Evolutionary conservation across 2,329 filamentous ascomycete species (phyloP).

Genomic region (Ustulina deusta): DNA sequence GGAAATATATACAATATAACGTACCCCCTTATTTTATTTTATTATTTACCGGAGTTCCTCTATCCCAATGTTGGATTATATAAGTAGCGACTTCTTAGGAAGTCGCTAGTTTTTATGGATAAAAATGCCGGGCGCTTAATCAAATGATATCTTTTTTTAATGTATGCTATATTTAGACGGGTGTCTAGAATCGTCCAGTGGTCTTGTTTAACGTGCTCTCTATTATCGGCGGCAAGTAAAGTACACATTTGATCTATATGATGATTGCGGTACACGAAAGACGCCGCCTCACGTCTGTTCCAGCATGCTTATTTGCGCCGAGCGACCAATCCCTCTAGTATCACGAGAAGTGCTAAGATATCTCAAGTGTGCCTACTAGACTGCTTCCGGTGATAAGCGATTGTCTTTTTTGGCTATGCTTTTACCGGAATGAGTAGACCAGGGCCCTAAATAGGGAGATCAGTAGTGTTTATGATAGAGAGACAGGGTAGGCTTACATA

Average conservation of each 20-base stretch:
- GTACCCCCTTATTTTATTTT: neutral
- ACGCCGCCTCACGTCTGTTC: neutral
- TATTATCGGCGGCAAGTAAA: neutral
- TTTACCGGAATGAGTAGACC: neutral
- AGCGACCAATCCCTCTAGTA: neutral
- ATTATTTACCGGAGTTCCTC: neutral
- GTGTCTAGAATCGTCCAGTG: neutral
- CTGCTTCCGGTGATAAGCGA: too few relatives aligned
- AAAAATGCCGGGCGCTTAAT: neutral
- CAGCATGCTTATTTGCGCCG: neutral
- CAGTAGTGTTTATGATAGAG: constrained; percentile 11
- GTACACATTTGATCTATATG: neutral
- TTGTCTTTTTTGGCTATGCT: neutral
- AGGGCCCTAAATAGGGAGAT: constrained; percentile 17
- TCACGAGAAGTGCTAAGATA: neutral
- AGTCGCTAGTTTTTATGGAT: neutral
- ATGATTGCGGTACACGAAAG: constrained; percentile 6
- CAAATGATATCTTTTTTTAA: neutral
- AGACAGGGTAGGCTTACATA: constrained; percentile 4
- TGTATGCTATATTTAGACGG: too few relatives aligned
- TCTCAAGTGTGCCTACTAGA: too few relatives aligned
- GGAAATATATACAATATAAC: neutral
- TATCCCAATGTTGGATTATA: neutral
- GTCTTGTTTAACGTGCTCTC: neutral
- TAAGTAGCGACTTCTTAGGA: neutral